A percentile compares a stretch with the other conserved stretches of the same genome.
phyloP scores from a whole-genome alignment of 83 land plant species.

The Larix sibirica region DNA sequence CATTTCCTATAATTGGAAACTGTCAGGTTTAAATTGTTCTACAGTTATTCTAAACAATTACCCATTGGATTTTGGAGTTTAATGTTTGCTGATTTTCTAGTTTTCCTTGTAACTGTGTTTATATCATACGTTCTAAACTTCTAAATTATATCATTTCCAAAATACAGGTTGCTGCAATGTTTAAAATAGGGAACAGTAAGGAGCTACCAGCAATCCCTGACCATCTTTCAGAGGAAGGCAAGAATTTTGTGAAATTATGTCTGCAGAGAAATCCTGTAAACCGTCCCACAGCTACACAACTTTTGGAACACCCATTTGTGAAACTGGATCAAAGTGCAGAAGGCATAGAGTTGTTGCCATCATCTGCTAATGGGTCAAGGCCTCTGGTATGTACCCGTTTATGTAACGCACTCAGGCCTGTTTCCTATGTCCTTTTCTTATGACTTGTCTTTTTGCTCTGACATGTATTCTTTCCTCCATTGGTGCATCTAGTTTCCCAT shows the following conservation, averaged over 20 bases:
- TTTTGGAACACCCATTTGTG: slow-evolving; percentile 81
- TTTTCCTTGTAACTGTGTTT: neutral
- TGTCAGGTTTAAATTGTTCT: neutral
- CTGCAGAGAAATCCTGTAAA: slow-evolving; percentile 68
- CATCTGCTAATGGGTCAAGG: slow-evolving; percentile 29
- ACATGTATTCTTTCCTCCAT: neutral
- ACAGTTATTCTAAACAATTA: neutral
- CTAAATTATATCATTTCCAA: slow-evolving; percentile 2
- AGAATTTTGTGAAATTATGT: slow-evolving; percentile 64
- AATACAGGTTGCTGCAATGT: slow-evolving; percentile 82
- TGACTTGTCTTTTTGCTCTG: neutral
- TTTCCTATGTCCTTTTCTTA: neutral
- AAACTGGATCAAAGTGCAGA: slow-evolving; percentile 19
- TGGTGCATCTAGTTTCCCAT: no score
- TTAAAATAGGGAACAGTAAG: slow-evolving; percentile 89
- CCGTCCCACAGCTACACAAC: slow-evolving; percentile 72
- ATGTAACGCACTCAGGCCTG: neutral
- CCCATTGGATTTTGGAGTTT: neutral
- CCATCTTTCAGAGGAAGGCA: slow-evolving; percentile 61
- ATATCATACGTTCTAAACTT: neutral
- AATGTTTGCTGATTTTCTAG: neutral
- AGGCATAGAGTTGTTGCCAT: slow-evolving; percentile 29
- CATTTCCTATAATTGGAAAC: neutral
- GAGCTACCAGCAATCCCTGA: slow-evolving; percentile 84
- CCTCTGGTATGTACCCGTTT: slow-evolving; percentile 28